Conservation (phyloP, 371 early-diverging fungal species). For the Lichtheimia hyalospora region DNA sequence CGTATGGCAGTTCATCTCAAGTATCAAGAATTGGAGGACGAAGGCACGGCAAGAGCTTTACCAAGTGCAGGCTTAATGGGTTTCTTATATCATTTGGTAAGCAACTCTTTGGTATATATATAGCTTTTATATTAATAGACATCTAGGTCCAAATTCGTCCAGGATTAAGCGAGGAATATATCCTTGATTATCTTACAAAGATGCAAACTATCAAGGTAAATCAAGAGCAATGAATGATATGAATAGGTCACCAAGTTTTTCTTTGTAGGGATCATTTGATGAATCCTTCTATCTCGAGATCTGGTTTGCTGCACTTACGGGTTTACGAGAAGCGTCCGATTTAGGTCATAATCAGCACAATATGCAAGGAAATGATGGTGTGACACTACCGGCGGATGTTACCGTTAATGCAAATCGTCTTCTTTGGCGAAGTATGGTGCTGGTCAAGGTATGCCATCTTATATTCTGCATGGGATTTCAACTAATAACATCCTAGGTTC, state of each 20-base stretch:
- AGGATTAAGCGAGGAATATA: slow-evolving; percentile 33
- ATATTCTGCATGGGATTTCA: too few species aligned
- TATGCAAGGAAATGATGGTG: background rate
- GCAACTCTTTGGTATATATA: background rate
- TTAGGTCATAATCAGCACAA: background rate
- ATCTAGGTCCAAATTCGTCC: slow-evolving; percentile 44
- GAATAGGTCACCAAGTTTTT: background rate
- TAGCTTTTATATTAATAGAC: background rate
- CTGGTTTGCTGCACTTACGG: slow-evolving; percentile 45
- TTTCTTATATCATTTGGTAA: slow-evolving; percentile 45
- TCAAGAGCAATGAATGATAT: background rate
- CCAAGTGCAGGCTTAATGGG: slow-evolving; percentile 55
- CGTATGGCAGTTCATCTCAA: slow-evolving; percentile 50
- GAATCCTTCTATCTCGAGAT: slow-evolving; percentile 49
- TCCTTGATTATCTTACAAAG: slow-evolving; percentile 41
- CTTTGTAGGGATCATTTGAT: slow-evolving; percentile 44
- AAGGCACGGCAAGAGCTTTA: slow-evolving; percentile 54
- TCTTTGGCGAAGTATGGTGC: slow-evolving; percentile 42
- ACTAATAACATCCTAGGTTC: background rate
- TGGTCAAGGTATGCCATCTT: slow-evolving; percentile 36
- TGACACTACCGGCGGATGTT: slow-evolving; percentile 1
- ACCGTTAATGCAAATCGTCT: slow-evolving; percentile 30
- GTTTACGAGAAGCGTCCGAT: slow-evolving; percentile 41
- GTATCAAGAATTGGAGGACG: slow-evolving; percentile 54
- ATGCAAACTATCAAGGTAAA: slow-evolving; percentile 47